Evolutionary conservation across 257 asterid species (phyloP), one percentile per base, ranked within the genome.

Genomic region (Forsythia viridissima): DNA sequence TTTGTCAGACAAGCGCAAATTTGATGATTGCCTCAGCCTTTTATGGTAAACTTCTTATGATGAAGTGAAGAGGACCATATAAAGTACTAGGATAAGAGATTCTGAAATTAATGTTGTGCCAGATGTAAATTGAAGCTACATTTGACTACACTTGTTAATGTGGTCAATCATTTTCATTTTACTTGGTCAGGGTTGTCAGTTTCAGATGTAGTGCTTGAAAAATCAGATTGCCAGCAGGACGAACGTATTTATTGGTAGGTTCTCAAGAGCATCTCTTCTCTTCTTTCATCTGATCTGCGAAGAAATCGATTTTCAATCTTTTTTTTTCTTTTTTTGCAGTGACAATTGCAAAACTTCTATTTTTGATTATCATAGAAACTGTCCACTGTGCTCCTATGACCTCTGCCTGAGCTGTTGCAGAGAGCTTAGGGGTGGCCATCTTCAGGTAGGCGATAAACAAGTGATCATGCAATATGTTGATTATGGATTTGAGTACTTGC

Each of bases 321-420:
- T 75, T 70, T n/a, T 20, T 20, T 8, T n/a, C 3, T 16, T 57
- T 55, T 57, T n/a, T 30, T 86, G 87, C 89, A 91, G 97, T 52
- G 79, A 90, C 83, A 81, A 86, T 80, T 92, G 97, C 75, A 83
- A 69, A 74, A 84, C 92, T 15, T 85, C 89, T 51, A 89, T 92
- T 72, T 84, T 75, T 83, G 94, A 92, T 77, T 85, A 77, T 40
- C 93, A 87, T 72, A 75, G 92, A 81, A 91, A 87, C 81, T 91
- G 96, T 70, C 85, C 88, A 34, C 12, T 2, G 41, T 92, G 97
- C 73, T 82, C 86, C 78, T 90, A 81, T 86, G 91, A 92, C 52
- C 87, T 92, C 16, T 92, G 97, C 83, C 91, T 91, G 48, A 80
- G 36, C 48, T 92, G 97, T 83, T 92, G 91, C 81, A 85, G 43